Conservation (phyloP, 768 basidiomycete genomes). For the Lyophyllum shimeji region DNA sequence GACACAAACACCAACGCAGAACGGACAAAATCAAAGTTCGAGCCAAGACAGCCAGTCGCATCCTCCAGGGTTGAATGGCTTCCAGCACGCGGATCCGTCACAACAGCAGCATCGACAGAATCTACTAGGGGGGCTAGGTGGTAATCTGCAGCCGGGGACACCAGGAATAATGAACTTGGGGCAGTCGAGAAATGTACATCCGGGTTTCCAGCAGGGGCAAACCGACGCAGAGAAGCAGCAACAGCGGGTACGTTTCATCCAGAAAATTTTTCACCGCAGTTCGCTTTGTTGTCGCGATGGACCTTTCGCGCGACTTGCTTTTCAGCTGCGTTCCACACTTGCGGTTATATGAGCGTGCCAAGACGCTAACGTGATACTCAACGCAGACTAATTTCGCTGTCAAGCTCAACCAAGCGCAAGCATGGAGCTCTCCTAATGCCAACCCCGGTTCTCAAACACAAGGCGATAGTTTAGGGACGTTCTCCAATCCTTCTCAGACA, state of each 20-base stretch:
- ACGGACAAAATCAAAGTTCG: conserved; percentile 31
- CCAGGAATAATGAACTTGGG: conserved; percentile 69
- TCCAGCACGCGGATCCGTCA: conserved; percentile 41
- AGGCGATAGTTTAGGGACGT: conserved; percentile 17
- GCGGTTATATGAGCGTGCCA: conserved; percentile 8
- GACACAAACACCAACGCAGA: conserved; percentile 40
- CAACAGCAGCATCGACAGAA: conserved; percentile 60
- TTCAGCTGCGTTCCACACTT: conserved; percentile 5
- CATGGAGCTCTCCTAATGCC: conserved; percentile 62
- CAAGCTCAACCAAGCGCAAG: conserved; percentile 63
- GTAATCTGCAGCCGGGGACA: conserved; percentile 41
- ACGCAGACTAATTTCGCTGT: conserved; percentile 56
- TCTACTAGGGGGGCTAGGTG: conserved; percentile 51
- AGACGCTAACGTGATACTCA: conserved; percentile 17
- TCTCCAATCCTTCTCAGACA: conserved; percentile 20
- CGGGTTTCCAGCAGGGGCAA: conserved; percentile 57
- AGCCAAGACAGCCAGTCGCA: conserved; percentile 47
- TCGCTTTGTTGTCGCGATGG: background rate
- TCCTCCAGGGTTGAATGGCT: conserved; percentile 80
- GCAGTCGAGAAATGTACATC: conserved; percentile 46
- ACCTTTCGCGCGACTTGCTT: conserved; percentile 12
- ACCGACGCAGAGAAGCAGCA: conserved; percentile 66
- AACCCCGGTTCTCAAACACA: conserved; percentile 41
- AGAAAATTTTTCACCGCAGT: conserved; percentile 6
- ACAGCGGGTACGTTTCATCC: conserved; percentile 52